phyloP scores from a whole-genome alignment of 1,284 basidiomycete species.

The Amylostereum chailletii region DNA sequence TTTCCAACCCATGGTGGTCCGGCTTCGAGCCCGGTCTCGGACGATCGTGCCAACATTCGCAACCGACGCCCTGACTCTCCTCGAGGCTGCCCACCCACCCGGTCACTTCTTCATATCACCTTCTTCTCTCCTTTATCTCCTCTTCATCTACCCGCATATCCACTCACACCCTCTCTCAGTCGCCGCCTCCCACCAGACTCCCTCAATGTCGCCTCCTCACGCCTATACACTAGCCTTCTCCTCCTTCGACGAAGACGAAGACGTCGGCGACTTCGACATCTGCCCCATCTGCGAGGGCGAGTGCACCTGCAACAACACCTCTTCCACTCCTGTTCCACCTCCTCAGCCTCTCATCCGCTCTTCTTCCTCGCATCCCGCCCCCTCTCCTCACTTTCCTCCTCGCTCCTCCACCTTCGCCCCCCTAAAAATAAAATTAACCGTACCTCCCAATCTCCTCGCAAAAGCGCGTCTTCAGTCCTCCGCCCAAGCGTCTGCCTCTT shows the following conservation, averaged over 20 bases:
- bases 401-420: constrained; percentile 19
- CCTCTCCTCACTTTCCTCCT: constrained; percentile 16
- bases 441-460: constrained; percentile 35
- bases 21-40: neutral
- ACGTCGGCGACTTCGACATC: constrained; percentile 70
- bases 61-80: neutral
- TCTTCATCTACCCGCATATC: constrained; percentile 6
- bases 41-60: neutral
- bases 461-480: constrained; percentile 5
- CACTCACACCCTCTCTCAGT: constrained; percentile 1
- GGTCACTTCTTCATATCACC: neutral
- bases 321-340: constrained; percentile 17
- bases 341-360: constrained; percentile 18
- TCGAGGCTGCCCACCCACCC: constrained; percentile 1
- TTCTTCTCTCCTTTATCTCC: constrained; percentile 2
- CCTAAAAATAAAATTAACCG: constrained; percentile 69
- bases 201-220: constrained; percentile 59
- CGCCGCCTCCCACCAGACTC: constrained; percentile 40
- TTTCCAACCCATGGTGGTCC: too few relatives aligned
- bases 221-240: constrained; percentile 49
- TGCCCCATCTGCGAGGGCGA: constrained; percentile 82
- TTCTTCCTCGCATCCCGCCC: constrained; percentile 18
- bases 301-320: constrained; percentile 59
- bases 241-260: constrained; percentile 33
- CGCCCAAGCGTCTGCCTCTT: constrained; percentile 5